Evolutionary conservation across 108 stramenopile species (phyloP).

Genomic region (Skeletonema costatum): DNA sequence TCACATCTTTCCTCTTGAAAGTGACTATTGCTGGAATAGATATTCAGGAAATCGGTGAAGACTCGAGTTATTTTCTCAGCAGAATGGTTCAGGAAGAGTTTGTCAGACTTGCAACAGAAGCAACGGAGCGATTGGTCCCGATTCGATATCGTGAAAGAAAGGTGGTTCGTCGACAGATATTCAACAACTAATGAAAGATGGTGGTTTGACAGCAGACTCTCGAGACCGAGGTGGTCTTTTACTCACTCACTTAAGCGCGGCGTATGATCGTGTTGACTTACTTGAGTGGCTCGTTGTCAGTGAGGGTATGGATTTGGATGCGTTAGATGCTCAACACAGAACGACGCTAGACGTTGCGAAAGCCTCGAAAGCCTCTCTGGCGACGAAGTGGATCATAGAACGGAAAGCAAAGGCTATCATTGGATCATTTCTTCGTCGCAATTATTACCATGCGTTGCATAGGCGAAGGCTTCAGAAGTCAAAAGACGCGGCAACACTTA

Average conservation of each 20-base stretch:
- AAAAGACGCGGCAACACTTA: neutral
- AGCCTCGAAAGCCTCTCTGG: neutral
- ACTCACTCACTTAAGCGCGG: slow-evolving; percentile 4
- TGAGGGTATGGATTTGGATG: slow-evolving; percentile 5
- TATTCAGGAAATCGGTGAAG: neutral
- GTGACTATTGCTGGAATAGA: neutral
- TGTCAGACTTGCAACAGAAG: slow-evolving; percentile 1
- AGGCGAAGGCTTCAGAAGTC: neutral
- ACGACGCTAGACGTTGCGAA: slow-evolving; percentile 5
- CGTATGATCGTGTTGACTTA: slow-evolving; percentile 14
- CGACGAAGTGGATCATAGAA: slow-evolving; percentile 1
- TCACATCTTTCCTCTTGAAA: neutral
- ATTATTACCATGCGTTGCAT: neutral
- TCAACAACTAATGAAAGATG: neutral
- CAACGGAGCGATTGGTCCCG: slow-evolving; percentile 6
- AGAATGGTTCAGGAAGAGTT: neutral
- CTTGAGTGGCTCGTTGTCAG: slow-evolving; percentile 9
- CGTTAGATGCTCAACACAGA: neutral
- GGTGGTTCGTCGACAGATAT: neutral
- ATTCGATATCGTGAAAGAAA: slow-evolving; percentile 15
- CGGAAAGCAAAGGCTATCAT: neutral
- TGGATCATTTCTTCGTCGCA: neutral
- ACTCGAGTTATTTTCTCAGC: neutral
- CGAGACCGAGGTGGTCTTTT: slow-evolving; percentile 11
- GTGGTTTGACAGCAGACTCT: neutral